Conservation (phyloP, 2,329 filamentous ascomycete genomes). For the Talaromyces sp. region DNA sequence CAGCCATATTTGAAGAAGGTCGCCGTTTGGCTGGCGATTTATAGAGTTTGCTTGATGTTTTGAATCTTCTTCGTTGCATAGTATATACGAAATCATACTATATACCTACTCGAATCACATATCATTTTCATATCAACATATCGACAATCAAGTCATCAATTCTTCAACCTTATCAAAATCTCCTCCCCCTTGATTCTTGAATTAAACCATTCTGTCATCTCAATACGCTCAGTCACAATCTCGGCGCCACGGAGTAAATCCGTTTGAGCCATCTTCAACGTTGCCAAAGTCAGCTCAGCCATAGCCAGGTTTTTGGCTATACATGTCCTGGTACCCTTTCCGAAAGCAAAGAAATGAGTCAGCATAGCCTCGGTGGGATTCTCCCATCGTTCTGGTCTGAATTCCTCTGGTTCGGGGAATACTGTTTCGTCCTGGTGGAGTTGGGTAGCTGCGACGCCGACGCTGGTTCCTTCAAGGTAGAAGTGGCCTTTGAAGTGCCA, state of each 20-base stretch:
- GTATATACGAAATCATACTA: background rate
- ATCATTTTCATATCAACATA: background rate
- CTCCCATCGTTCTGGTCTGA: conserved; percentile 51
- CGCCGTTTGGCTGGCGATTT: background rate
- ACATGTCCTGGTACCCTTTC: conserved; percentile 48
- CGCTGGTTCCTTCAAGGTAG: conserved; percentile 45
- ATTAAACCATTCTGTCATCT: conserved; percentile 58
- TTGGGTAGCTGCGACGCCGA: conserved; percentile 46
- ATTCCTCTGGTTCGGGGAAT: conserved; percentile 44
- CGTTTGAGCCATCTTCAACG: conserved; percentile 42
- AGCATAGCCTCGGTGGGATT: conserved; percentile 39
- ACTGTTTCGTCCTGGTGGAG: conserved; percentile 47
- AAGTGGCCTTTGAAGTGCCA: conserved; percentile 36
- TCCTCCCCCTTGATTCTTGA: conserved; percentile 50
- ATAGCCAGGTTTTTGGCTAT: conserved; percentile 51
- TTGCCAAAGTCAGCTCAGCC: conserved; percentile 43
- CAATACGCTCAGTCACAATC: conserved; percentile 41
- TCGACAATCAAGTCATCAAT: background rate
- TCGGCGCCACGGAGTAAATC: conserved; percentile 47
- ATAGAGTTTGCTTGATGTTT: background rate
- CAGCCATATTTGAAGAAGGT: conserved; percentile 27
- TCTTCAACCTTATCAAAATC: conserved; percentile 29
- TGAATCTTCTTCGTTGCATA: background rate
- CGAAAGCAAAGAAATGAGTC: conserved; percentile 49
- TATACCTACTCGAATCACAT: background rate